Percentiles rank a stretch among this genome's conserved stretches.
phyloP scores from a whole-genome alignment of 768 basidiomycete species.

The Clitopilus hobsonii region DNA sequence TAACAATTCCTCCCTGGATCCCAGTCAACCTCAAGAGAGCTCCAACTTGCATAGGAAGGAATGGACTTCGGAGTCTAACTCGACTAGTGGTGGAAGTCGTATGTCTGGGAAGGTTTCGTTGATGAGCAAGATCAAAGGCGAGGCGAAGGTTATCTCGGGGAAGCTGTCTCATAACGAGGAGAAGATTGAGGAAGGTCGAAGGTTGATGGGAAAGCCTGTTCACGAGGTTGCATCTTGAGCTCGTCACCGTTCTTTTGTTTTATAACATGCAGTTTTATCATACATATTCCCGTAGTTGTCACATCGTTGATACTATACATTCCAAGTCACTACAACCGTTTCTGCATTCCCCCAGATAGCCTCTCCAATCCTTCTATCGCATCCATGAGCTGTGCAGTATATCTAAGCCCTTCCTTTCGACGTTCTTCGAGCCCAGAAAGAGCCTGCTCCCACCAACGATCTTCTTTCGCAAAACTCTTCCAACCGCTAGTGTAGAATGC shows the following conservation, averaged over 20 bases:
- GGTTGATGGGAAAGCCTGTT: constrained; percentile 23
- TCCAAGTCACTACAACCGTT: not conserved
- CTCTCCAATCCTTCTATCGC: not conserved
- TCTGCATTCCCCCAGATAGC: not conserved
- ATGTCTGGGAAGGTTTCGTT: constrained; percentile 18
- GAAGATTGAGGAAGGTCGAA: constrained; percentile 32
- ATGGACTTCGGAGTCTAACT: not conserved
- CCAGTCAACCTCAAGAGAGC: not conserved
- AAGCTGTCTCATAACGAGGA: constrained; percentile 29
- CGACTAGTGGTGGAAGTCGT: not conserved
- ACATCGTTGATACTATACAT: not conserved
- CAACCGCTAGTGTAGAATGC: constrained; percentile 55
- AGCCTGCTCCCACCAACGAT: constrained; percentile 69
- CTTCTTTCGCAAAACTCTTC: constrained; percentile 50
- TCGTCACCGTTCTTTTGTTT: too few relatives aligned
- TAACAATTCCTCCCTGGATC: not conserved
- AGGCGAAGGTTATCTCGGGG: constrained; percentile 31
- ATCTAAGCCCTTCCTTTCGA: constrained; percentile 19
- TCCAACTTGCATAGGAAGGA: not conserved
- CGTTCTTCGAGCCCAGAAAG: constrained; percentile 44
- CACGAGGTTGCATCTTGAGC: not conserved
- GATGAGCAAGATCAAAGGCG: constrained; percentile 31
- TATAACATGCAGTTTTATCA: too few relatives aligned
- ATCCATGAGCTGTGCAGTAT: not conserved
- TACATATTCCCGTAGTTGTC: too few relatives aligned